phyloP scores from a whole-genome alignment of 2,329 filamentous ascomycete species.

The Rasamsonia emersonii region DNA sequence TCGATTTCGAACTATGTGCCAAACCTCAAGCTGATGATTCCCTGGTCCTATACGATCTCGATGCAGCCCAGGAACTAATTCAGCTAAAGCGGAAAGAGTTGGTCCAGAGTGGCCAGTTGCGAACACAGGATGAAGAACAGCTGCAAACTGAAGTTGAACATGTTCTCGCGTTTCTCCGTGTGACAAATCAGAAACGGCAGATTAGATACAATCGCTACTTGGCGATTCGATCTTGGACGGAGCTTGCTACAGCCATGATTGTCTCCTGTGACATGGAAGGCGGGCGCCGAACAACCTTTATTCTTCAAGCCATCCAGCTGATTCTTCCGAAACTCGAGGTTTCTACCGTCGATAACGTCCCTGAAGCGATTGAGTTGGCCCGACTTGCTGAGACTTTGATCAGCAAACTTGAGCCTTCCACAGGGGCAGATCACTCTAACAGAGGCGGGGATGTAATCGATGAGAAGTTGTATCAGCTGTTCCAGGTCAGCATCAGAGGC shows the following conservation, averaged over 20 bases:
- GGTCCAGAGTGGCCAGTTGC: conserved; percentile 36
- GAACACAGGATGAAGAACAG: conserved; percentile 32
- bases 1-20: conserved; percentile 60
- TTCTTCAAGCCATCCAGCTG: conserved; percentile 77
- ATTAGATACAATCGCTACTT: conserved; percentile 46
- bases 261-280: conserved; percentile 72
- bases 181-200: conserved; percentile 31
- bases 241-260: conserved; percentile 73
- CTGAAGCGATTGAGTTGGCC: conserved; percentile 66
- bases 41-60: conserved; percentile 55
- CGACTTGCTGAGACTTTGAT: conserved; percentile 62
- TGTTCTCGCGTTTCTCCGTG: conserved; percentile 29
- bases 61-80: conserved; percentile 65
- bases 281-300: conserved; percentile 63
- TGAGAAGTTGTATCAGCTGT: conserved; percentile 84
- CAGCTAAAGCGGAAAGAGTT: conserved; percentile 39
- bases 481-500: conserved; percentile 75
- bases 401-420: conserved; percentile 30
- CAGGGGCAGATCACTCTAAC: conserved; percentile 32
- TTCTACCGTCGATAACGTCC: conserved; percentile 59
- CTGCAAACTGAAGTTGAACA: conserved; percentile 30
- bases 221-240: conserved; percentile 74
- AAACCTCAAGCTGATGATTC: conserved; percentile 48
- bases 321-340: conserved; percentile 80
- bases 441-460: conserved; percentile 62